Base-by-base conservation (phyloP, 2,329 filamentous ascomycete genomes). In the Fusarium pilosicola region DNA sequence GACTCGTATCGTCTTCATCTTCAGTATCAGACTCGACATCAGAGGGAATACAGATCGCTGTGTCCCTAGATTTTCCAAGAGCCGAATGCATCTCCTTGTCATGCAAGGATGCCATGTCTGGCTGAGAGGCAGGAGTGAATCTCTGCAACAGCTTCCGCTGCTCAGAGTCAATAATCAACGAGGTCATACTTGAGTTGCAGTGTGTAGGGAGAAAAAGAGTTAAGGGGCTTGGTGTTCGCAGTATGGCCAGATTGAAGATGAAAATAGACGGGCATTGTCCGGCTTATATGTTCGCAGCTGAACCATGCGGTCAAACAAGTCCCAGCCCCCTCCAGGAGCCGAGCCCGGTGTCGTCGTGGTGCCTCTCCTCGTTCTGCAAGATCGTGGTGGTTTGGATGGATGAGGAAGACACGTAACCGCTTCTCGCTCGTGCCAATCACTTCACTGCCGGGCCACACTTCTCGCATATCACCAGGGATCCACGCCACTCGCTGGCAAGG, bases 381-480 rank as follows among this genome's bases (percentile, higher is more conserved):
- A 30, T 30, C 30, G 13, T 12, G 4, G 30, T 30, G 11, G 30
- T 30, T 30, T 30, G 12, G 30, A 30, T 30, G 4, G 30, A 30
- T 4, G 4, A 30, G 30, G 1, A 30, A 48, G 65, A 56, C 15
- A 64, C 42, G 42, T 64, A 64, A 68, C 22, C 60, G 8, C 52
- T 30, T 68, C 42, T 62, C 48, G 18, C 20, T 39, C 41, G 24
- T 52, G 30, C 58, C 38, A 58, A 62, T 58, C 44, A 52, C 24
- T 62, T 13, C 51, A 62, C 49, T 58, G 64, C 58, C 51, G 26
- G 44, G 64, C 58, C 52, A 63, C 41, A 63, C 48, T 70, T 67
- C 41, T 60, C 22, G 41, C 22, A 63, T 8, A 60, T 56, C 48
- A 58, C 28, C 41, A 56, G 39, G 48, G 63, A 42, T 61, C 52